Percentiles rank a stretch among this genome's conserved stretches.
Evolutionary conservation across 2,329 filamentous ascomycete genomes (phyloP).

Genomic region (Basipetospora chlamydospora): DNA sequence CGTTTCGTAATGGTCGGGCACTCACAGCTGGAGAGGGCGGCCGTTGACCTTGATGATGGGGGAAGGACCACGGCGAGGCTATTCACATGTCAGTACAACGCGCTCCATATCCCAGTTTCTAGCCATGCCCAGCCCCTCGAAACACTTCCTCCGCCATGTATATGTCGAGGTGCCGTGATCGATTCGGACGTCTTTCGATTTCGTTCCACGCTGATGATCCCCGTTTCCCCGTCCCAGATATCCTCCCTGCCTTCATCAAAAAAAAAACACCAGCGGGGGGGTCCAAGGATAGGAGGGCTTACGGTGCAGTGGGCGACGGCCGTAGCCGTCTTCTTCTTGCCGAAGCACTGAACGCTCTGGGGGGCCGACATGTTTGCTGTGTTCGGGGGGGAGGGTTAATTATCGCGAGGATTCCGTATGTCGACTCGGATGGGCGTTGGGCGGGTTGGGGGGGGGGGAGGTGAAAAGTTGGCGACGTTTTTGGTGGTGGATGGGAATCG

Average conservation of each 20-base stretch:
- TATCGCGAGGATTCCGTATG: slow-evolving; percentile 1
- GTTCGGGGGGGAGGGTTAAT: slow-evolving; percentile 11
- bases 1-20: too few species aligned
- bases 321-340: slow-evolving; percentile 86
- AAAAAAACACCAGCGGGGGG: background rate
- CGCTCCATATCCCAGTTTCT: background rate
- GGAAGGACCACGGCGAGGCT: slow-evolving; percentile 40
- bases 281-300: too few species aligned
- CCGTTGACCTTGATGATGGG: slow-evolving; percentile 83
- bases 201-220: too few species aligned
- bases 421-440: slow-evolving; percentile 5
- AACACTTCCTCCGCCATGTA: too few species aligned
- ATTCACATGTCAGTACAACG: slow-evolving; percentile 6
- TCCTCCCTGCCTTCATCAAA: background rate
- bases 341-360: slow-evolving; percentile 93
- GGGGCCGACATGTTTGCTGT: slow-evolving; percentile 57
- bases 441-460: slow-evolving; percentile 8
- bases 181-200: background rate
- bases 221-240: background rate
- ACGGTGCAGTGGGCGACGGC: slow-evolving; percentile 73
- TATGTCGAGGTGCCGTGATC: too few species aligned
- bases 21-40: slow-evolving; percentile 66
- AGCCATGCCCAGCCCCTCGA: background rate
- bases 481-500: too few species aligned
- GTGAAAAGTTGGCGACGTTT: slow-evolving; percentile 6